These are phyloP conservation scores for Exophiala xenobiotica DNA, from an alignment of 2,329 filamentous ascomycete genomes.

Conservation along the genomic window DNA sequence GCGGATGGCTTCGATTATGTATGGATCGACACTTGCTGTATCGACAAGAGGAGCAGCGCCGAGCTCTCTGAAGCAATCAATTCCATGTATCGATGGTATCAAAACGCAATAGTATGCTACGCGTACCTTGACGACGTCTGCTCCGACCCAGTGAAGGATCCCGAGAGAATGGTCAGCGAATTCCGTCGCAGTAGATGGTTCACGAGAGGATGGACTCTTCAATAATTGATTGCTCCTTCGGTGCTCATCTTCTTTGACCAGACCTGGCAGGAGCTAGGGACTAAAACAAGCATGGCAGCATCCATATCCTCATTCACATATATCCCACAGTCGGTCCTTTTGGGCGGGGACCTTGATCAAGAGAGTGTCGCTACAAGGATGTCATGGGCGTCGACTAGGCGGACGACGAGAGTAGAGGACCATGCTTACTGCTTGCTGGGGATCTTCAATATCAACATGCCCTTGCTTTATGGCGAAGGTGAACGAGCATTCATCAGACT, in stretches of 20 bases:
- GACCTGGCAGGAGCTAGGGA: background rate
- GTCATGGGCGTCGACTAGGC: conserved; percentile 14
- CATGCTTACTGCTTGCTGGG: conserved; percentile 33
- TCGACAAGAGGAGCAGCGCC: conserved; percentile 24
- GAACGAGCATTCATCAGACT: background rate
- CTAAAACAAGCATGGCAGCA: conserved; percentile 1
- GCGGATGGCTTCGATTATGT: conserved; percentile 32
- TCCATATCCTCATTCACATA: conserved; percentile 9
- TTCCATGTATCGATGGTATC: conserved; percentile 25
- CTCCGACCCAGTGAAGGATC: background rate
- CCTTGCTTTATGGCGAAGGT: background rate
- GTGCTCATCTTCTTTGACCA: conserved; percentile 23
- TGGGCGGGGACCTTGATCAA: background rate
- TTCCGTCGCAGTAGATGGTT: conserved; percentile 21
- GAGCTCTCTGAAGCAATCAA: conserved; percentile 24
- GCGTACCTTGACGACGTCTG: conserved; percentile 24
- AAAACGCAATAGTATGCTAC: conserved; percentile 23
- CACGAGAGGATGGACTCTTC: conserved; percentile 27
- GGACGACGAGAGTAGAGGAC: conserved; percentile 32
- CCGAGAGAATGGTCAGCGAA: background rate
- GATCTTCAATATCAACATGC: conserved; percentile 28
- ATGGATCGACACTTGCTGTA: conserved; percentile 32
- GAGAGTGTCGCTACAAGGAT: conserved; percentile 17
- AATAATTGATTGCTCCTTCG: conserved; percentile 30
- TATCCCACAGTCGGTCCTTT: conserved; percentile 10